Evolutionary conservation across 2,329 filamentous ascomycete genomes (phyloP), one percentile per base, ranked within the genome.

Genomic region (Colletotrichum neosansevieriae): DNA sequence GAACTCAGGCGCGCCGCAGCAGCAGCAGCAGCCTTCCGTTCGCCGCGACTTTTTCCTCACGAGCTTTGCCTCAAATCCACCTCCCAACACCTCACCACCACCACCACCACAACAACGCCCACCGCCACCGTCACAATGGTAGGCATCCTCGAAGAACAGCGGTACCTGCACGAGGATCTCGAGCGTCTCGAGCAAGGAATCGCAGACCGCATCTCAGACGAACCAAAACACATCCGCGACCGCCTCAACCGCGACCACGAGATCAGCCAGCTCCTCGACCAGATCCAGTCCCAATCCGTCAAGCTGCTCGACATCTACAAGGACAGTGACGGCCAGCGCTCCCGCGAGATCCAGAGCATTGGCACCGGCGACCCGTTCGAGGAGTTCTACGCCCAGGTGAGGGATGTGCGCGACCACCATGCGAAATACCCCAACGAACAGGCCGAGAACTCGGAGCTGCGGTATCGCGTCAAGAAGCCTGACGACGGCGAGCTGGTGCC

Each of bases 121-220:
- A 19, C 29, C 29, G 34, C 32, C 50, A 24, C 21, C 57, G 11
- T 24, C 34, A 53, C 19, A 36, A 63, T 45, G 59, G 81, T 50
- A 6, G 91, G 98, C 94, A 84, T 97, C 73, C 83, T 98, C 71
- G 97, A 99, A 84, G 94, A 98, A 74, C 92, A 98, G 82, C 89
- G 96, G 74, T 94, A 93, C 76, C 89, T 98, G 74, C 94, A 98
- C 75, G 96, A 99, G 88, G 96, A 99, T 81, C 84, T 99, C 58
- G 96, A 99, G 86, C 91, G 96, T 71, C 88, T 99, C 68, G 96
- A 99, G 82, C 94, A 97, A 79, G 96, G 93, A 61, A 92, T 98
- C 75, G 92, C 93, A 62, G 94, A 98, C 82, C 92, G 94, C 75
- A 89, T 97, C 69, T 86, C 90, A 71, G 94, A 98, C 73, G 94